Conservation (phyloP, 495 filamentous ascomycete genomes). For the Hypoxylon crocopeplum region DNA sequence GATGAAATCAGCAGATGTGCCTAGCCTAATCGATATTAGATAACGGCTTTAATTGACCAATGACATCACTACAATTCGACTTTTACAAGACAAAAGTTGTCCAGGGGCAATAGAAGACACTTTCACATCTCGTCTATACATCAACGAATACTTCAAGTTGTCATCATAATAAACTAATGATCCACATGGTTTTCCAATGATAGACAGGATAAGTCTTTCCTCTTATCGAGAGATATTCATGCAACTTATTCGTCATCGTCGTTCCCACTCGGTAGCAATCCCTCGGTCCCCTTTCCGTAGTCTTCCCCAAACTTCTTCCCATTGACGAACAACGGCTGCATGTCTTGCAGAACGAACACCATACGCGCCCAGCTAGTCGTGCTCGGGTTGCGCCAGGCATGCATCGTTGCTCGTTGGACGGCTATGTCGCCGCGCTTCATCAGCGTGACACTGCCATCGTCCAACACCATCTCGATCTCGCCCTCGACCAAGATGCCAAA, state of each 20-base stretch:
- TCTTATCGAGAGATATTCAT: no score
- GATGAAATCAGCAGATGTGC: background rate
- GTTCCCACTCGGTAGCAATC: conserved; percentile 49
- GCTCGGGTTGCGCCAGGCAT: conserved; percentile 70
- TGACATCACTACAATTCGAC: background rate
- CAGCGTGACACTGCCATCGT: conserved; percentile 60
- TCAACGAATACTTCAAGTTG: no score
- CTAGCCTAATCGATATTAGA: background rate
- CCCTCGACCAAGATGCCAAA: conserved; percentile 83
- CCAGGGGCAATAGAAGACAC: no score
- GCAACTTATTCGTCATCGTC: no score
- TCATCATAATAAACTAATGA: no score
- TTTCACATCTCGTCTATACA: no score
- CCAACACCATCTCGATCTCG: conserved; percentile 66
- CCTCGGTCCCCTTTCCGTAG: conserved; percentile 45
- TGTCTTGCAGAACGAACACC: conserved; percentile 45
- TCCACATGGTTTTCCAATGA: no score
- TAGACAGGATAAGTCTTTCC: no score
- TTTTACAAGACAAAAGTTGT: no score
- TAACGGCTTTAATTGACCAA: conserved; percentile 5
- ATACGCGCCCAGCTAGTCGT: conserved; percentile 47
- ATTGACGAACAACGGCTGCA: conserved; percentile 49
- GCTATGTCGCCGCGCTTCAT: conserved; percentile 68
- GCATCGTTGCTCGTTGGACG: conserved; percentile 72
- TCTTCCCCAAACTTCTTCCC: conserved; percentile 59